Base-by-base conservation (phyloP, 768 basidiomycete species). In the Mycena galericulata region DNA sequence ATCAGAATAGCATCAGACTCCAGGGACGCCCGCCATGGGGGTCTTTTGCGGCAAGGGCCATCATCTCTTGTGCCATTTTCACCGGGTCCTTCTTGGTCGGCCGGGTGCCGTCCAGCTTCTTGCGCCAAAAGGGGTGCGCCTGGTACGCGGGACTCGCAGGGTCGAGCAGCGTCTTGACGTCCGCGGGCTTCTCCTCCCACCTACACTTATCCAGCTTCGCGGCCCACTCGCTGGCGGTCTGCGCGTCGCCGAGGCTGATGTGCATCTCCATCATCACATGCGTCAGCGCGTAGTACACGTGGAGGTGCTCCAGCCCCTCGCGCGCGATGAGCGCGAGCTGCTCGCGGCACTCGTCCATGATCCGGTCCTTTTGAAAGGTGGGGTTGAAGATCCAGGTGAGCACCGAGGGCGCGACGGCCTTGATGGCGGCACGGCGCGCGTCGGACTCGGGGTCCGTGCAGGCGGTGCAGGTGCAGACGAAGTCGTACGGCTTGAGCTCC, bases 391-490 rank as follows among this genome's bases (percentile, higher is more conserved):
- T 34, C 61, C 56, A 41, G 8, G 30, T n/a, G 20, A n/a, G 1
- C 18, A 61, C 51, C 26, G 26, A 14, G 4, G 62, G 53, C 15
- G 4, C 1, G 26, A 66, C 55, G 4, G n/a, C 43, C 1, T 3
- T 3, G 20, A 63, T 46, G 32, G 41, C 40, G 4, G 40, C 55
- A 29, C 70, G 67, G 20, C 67, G 70, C 29, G 51, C 47, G 47
- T 72, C 63, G 10, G 70, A 72, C 14, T 45, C 53, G n/a, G 61
- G 20, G 34, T 78, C 72, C 22, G 50, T 45, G 68, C 82, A 83
- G 43, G 77, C 67, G 29, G 55, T 34, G 68, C 82, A 83, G 18
- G 71, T 53, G 68, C 83, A 84, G 29, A 61, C 54, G 64, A 84
- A 72, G 3, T 70, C 76, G 69, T 82, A 82, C 0, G 74, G 71